Percentiles rank a stretch among this genome's conserved stretches.
phyloP scores from a whole-genome alignment of 257 asterid species.

The Gentiana straminea region DNA sequence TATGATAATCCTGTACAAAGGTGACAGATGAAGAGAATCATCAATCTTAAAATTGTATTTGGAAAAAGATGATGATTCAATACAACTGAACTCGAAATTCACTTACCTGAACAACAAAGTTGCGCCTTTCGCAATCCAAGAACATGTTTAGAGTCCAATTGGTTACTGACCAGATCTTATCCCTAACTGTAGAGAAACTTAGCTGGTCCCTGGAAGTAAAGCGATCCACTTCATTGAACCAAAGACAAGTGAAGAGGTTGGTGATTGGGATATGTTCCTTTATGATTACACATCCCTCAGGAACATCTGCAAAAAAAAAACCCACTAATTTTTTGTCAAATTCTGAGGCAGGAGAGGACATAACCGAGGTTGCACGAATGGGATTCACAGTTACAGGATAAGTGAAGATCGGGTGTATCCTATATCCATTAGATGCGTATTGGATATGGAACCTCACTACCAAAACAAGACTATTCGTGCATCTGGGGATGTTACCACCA shows the following conservation, averaged over 20 bases:
- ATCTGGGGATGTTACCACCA: neutral
- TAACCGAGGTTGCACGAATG: too few species aligned
- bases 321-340: too few species aligned
- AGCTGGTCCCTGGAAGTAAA: slow-evolving; percentile 92
- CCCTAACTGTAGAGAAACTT: slow-evolving; percentile 86
- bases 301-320: slow-evolving; percentile 55
- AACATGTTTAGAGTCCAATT: slow-evolving; percentile 79
- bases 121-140: slow-evolving; percentile 87
- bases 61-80: neutral
- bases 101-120: slow-evolving; percentile 79
- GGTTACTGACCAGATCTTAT: slow-evolving; percentile 61
- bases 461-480: too few species aligned
- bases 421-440: too few species aligned
- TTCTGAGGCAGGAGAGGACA: too few species aligned
- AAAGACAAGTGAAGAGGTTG: slow-evolving; percentile 83
- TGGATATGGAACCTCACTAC: too few species aligned
- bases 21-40: too few species aligned
- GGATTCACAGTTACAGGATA: too few species aligned
- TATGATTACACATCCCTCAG: slow-evolving; percentile 89
- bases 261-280: slow-evolving; percentile 82
- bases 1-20: slow-evolving; percentile 67
- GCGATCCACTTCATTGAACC: slow-evolving; percentile 95
- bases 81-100: too few species aligned
- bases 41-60: too few species aligned
- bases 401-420: too few species aligned